Evolutionary conservation across 2,329 filamentous ascomycete genomes (phyloP).

Genomic region (Clonostachys chloroleuca): DNA sequence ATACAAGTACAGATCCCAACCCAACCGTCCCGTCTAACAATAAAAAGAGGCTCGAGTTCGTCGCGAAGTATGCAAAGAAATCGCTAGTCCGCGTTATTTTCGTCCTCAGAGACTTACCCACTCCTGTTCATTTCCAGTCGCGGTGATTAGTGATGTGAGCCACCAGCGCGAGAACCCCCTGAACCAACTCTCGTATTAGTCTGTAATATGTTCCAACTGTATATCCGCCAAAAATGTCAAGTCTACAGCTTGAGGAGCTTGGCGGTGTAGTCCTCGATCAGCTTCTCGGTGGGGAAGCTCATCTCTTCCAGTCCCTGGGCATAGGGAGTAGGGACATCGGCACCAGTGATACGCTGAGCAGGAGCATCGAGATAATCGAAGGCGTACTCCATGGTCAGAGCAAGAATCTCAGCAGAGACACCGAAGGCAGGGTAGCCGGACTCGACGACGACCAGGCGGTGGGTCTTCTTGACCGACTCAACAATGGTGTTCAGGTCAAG

Average conservation of each 20-base stretch:
- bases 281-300: slow-evolving; percentile 84
- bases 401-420: slow-evolving; percentile 88
- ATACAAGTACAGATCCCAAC: slow-evolving; percentile 35
- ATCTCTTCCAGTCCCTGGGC: slow-evolving; percentile 90
- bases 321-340: slow-evolving; percentile 96
- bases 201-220: no score
- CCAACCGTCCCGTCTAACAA: slow-evolving; percentile 27
- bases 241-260: slow-evolving; percentile 79
- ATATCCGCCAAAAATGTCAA: not conserved
- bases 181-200: no score
- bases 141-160: no score
- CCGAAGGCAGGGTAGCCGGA: slow-evolving; percentile 96
- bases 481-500: slow-evolving; percentile 93
- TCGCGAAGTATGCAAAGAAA: no score
- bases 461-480: slow-evolving; percentile 98
- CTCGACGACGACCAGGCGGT: slow-evolving; percentile 85
- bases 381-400: slow-evolving; percentile 92
- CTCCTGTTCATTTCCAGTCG: no score
- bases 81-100: no score
- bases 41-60: slow-evolving; percentile 9
- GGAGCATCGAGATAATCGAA: slow-evolving; percentile 97
- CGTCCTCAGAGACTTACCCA: no score
- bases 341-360: slow-evolving; percentile 89
- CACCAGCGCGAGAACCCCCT: no score
- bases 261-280: slow-evolving; percentile 83